Evolutionary conservation across 345 rosid species (phyloP).

Genomic region (Cardamine chenopodiifolia): DNA sequence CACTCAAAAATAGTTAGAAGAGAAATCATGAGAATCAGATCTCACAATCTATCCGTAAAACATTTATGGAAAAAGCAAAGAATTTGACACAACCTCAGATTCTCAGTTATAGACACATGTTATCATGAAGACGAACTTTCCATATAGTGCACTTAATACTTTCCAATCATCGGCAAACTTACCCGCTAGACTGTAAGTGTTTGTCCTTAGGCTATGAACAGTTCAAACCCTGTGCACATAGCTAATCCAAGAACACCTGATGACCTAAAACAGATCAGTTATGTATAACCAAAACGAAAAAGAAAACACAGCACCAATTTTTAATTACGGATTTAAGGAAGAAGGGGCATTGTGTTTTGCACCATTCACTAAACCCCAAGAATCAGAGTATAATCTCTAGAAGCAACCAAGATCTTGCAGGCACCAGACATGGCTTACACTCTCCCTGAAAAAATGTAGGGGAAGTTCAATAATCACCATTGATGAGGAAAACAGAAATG

Average conservation of each 20-base stretch:
- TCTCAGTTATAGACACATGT: neutral
- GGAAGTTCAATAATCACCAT: slow-evolving; percentile 44
- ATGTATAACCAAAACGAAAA: neutral
- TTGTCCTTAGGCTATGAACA: neutral
- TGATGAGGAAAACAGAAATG: neutral
- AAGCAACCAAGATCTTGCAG: slow-evolving; percentile 42
- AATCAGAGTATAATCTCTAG: slow-evolving; percentile 49
- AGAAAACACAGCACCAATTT: neutral
- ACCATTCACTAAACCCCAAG: slow-evolving; percentile 38
- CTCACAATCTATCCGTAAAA: neutral
- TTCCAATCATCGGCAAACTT: neutral
- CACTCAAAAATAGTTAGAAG: neutral
- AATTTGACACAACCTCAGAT: neutral
- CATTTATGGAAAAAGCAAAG: neutral
- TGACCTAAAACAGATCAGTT: slow-evolving; percentile 11
- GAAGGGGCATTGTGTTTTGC: slow-evolving; percentile 31
- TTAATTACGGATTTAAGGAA: slow-evolving; percentile 23
- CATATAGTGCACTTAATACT: neutral
- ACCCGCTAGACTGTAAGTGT: neutral
- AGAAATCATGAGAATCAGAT: neutral
- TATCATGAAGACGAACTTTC: neutral
- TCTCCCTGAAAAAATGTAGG: slow-evolving; percentile 63
- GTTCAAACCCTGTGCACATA: neutral
- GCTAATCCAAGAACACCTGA: slow-evolving; percentile 21
- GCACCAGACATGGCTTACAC: slow-evolving; percentile 41